These are phyloP conservation scores for Plasmodium berghei DNA, from an alignment of 169 alveolate species.

Conservation along the genomic window DNA sequence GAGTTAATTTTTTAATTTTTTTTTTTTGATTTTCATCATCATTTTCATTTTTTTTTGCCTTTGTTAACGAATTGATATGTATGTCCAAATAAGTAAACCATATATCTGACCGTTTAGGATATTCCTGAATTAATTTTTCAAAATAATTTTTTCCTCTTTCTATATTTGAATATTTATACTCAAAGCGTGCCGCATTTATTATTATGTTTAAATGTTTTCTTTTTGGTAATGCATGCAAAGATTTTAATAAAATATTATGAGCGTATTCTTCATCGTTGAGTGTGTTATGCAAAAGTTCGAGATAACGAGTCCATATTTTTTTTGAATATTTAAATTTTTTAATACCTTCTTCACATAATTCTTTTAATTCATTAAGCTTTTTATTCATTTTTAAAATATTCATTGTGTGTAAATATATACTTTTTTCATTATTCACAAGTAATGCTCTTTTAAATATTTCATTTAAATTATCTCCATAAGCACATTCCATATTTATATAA, in stretches of 20 bases:
- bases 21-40: conserved; percentile 49
- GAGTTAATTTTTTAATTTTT: conserved; percentile 78
- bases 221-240: conserved; percentile 76
- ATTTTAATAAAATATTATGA: conserved; percentile 72
- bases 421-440: conserved; percentile 81
- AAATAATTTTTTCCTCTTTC: conserved; percentile 86
- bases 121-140: conserved; percentile 88
- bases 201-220: conserved; percentile 78
- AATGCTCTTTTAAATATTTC: conserved; percentile 82
- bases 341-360: conserved; percentile 79
- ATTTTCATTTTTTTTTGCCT: conserved; percentile 21
- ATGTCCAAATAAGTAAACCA: conserved; percentile 89
- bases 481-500: conserved; percentile 88
- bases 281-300: conserved; percentile 60
- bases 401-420: conserved; percentile 80
- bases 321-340: conserved; percentile 82
- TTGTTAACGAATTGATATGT: conserved; percentile 81
- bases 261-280: conserved; percentile 78
- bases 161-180: conserved; percentile 82
- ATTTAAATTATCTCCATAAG: conserved; percentile 84
- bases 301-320: conserved; percentile 74
- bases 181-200: conserved; percentile 87
- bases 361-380: conserved; percentile 78
- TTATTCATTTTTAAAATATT: conserved; percentile 77
- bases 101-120: conserved; percentile 88